These are phyloP conservation scores for Naganishia sp. DNA, from an alignment of 1,284 basidiomycete genomes.

Conservation along the genomic window DNA sequence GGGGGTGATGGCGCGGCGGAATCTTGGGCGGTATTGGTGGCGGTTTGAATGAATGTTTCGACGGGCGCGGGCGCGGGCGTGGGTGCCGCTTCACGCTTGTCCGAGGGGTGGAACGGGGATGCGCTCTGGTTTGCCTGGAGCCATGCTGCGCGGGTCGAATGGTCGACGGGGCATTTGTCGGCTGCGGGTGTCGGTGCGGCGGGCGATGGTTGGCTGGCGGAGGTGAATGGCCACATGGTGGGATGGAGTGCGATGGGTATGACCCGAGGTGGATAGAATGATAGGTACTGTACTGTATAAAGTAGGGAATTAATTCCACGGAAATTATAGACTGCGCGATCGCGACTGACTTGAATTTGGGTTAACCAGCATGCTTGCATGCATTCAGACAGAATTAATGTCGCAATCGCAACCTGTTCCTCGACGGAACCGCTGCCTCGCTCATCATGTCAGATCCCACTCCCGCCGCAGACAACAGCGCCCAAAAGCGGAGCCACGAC, in stretches of 20 bases:
- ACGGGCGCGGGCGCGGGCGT: constrained; percentile 2
- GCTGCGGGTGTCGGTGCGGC: constrained; percentile 34
- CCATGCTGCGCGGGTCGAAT: constrained; percentile 56
- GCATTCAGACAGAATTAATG: too few species aligned
- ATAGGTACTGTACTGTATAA: too few species aligned
- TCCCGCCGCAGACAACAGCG: not conserved
- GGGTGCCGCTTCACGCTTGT: not conserved
- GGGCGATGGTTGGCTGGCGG: constrained; percentile 5
- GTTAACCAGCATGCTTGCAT: too few species aligned
- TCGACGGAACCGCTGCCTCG: too few species aligned
- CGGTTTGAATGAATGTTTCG: constrained; percentile 25
- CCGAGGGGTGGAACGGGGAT: constrained; percentile 28
- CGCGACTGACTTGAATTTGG: constrained; percentile 12
- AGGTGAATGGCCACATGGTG: constrained; percentile 40
- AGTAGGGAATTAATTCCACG: too few species aligned
- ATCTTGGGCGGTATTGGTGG: constrained; percentile 29
- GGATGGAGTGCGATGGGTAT: not conserved
- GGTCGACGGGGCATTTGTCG: constrained; percentile 71
- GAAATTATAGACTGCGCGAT: constrained; percentile 1
- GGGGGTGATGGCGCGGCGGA: constrained; percentile 7
- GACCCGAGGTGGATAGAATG: not conserved
- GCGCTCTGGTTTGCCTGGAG: constrained; percentile 43
- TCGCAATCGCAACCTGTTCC: too few species aligned
- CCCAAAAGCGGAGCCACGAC: constrained; percentile 2
- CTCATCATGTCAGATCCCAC: not conserved